phyloP scores from a whole-genome alignment of 75 land plant species.

The Isoetes taiwanensis region DNA sequence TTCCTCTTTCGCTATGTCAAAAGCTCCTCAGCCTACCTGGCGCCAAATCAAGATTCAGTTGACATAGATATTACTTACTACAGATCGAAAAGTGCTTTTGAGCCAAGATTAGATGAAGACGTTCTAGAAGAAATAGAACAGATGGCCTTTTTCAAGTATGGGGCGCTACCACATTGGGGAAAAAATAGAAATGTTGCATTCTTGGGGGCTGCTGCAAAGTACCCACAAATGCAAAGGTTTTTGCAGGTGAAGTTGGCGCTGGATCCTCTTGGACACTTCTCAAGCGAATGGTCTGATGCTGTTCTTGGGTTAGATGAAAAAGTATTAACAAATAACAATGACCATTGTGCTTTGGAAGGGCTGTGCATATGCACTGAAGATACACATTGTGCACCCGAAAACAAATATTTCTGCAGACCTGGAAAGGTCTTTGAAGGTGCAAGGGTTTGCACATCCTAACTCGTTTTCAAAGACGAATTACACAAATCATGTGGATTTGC shows the following conservation, averaged over 20 bases:
- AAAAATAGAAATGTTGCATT: conserved; percentile 70
- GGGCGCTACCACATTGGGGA: conserved; percentile 71
- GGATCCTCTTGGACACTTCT: conserved; percentile 56
- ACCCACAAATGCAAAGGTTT: conserved; percentile 27
- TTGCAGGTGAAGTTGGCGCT: conserved; percentile 28
- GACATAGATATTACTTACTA: conserved; percentile 60
- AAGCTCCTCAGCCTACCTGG: conserved; percentile 51
- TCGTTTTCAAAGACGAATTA: no score
- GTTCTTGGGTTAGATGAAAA: conserved; percentile 30
- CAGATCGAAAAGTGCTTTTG: conserved; percentile 31
- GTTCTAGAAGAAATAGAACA: conserved; percentile 68
- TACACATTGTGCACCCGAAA: conserved; percentile 50
- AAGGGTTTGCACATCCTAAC: conserved; percentile 65
- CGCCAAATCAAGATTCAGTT: conserved; percentile 35
- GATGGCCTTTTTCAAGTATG: conserved; percentile 55
- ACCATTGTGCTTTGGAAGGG: conserved; percentile 69
- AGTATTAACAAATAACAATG: conserved; percentile 1
- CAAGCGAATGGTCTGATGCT: conserved; percentile 56
- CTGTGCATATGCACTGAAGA: conserved; percentile 59
- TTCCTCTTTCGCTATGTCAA: conserved; percentile 55
- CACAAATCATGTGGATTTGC: no score
- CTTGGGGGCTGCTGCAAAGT: conserved; percentile 26
- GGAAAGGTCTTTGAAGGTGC: conserved; percentile 56
- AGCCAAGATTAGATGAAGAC: conserved; percentile 48
- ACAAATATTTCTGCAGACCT: conserved; percentile 42